Evolutionary conservation across 2,329 filamentous ascomycete genomes (phyloP).

Genomic region (Plenodomus tracheiphilus): DNA sequence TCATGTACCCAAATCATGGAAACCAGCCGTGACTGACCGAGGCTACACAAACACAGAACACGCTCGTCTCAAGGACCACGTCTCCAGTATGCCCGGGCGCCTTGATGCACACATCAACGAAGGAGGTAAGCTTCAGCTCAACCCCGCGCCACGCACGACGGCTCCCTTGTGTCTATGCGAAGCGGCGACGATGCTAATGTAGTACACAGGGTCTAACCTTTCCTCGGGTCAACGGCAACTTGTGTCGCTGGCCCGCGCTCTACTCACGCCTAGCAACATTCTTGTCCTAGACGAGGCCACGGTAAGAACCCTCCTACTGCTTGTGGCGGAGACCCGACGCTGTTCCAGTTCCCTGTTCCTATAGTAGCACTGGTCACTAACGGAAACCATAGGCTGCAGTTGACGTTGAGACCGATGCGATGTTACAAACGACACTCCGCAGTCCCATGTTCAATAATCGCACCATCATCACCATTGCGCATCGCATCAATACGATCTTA

Average conservation of each 20-base stretch:
- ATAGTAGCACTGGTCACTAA: constrained; percentile 3
- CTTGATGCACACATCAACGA: constrained; percentile 90
- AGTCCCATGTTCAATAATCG: constrained; percentile 78
- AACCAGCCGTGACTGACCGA: constrained; percentile 23
- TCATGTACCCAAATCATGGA: neutral
- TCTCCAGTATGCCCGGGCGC: constrained; percentile 82
- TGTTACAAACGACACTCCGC: constrained; percentile 66
- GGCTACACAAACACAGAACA: constrained; percentile 64
- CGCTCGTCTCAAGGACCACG: constrained; percentile 88
- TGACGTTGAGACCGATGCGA: constrained; percentile 68
- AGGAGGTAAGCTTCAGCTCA: constrained; percentile 70
- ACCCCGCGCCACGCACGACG: neutral
- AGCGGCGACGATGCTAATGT: neutral
- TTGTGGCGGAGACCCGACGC: neutral
- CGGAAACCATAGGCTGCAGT: constrained; percentile 59
- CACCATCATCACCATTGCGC: constrained; percentile 97
- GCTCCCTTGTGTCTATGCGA: constrained; percentile 3
- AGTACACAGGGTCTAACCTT: constrained; percentile 76
- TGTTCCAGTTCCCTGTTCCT: neutral
- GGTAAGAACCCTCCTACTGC: constrained; percentile 55
- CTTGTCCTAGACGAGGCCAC: constrained; percentile 97
- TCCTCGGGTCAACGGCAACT: constrained; percentile 95
- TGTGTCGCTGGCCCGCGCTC: constrained; percentile 86
- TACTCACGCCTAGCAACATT: constrained; percentile 95
- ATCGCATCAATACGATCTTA: constrained; percentile 97